A percentile compares a stretch with the other conserved stretches of the same genome.
Conservation (phyloP, 495 filamentous ascomycete species). For the Penicillium desertorum region DNA sequence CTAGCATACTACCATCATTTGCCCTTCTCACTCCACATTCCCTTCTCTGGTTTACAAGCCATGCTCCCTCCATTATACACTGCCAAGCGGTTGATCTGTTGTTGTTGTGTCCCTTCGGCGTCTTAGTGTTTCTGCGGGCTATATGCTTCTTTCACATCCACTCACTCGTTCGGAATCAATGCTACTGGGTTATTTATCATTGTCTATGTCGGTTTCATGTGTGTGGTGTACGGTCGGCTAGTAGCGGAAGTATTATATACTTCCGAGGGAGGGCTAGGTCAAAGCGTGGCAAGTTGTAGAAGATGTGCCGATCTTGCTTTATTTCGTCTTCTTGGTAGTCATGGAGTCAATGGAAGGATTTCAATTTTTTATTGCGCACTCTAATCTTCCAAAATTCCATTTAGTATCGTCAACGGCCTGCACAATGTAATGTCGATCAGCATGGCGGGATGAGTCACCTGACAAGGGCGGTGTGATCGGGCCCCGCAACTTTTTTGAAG, state of each 20-base stretch:
- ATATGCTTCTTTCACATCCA: slow-evolving; percentile 22
- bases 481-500: slow-evolving; percentile 34
- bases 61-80: slow-evolving; percentile 27
- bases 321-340: slow-evolving; percentile 17
- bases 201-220: slow-evolving; percentile 16
- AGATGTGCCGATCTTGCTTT: slow-evolving; percentile 21
- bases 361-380: neutral
- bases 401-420: too few species aligned
- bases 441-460: slow-evolving; percentile 9
- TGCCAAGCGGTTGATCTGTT: slow-evolving; percentile 33
- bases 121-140: slow-evolving; percentile 23
- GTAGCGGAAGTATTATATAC: slow-evolving; percentile 23
- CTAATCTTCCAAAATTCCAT: neutral
- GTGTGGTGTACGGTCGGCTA: slow-evolving; percentile 9
- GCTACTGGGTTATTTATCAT: slow-evolving; percentile 19
- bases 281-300: slow-evolving; percentile 15
- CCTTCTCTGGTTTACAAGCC: slow-evolving; percentile 19
- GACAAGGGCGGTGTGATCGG: slow-evolving; percentile 22
- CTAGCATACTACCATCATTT: slow-evolving; percentile 9
- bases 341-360: slow-evolving; percentile 24
- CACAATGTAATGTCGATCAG: neutral
- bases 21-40: slow-evolving; percentile 22
- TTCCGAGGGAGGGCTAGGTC: slow-evolving; percentile 9
- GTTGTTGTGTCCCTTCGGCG: slow-evolving; percentile 21
- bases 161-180: slow-evolving; percentile 30